phyloP scores from a whole-genome alignment of 805 yeast species.

The Teunomyces stri region DNA sequence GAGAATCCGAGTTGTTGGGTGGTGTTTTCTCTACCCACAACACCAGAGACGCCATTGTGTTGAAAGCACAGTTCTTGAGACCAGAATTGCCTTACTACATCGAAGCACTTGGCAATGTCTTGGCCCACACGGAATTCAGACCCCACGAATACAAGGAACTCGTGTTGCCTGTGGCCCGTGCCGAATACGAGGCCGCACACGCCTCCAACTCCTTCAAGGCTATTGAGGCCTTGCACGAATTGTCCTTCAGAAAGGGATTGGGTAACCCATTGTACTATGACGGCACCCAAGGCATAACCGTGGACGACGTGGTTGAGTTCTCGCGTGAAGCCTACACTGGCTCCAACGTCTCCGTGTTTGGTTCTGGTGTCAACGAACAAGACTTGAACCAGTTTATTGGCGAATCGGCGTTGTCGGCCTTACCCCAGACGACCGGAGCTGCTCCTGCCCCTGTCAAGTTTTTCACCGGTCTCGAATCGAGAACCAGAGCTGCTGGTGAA shows the following conservation, averaged over 20 bases:
- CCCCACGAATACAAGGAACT: slow-evolving; percentile 81
- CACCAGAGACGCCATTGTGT: slow-evolving; percentile 80
- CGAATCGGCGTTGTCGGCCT: slow-evolving; percentile 60
- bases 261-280: slow-evolving; percentile 81
- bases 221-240: slow-evolving; percentile 72
- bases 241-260: slow-evolving; percentile 82
- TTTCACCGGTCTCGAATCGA: slow-evolving; percentile 64
- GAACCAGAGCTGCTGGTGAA: slow-evolving; percentile 61
- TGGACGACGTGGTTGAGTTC: slow-evolving; percentile 64
- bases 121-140: slow-evolving; percentile 69
- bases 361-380: slow-evolving; percentile 66
- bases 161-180: slow-evolving; percentile 73
- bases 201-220: slow-evolving; percentile 58
- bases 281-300: slow-evolving; percentile 51
- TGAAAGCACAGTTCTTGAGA: slow-evolving; percentile 78
- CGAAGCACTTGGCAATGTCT: slow-evolving; percentile 73
- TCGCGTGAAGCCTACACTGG: slow-evolving; percentile 68
- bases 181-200: slow-evolving; percentile 56
- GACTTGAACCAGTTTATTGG: slow-evolving; percentile 68
- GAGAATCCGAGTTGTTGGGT: slow-evolving; percentile 93
- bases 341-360: slow-evolving; percentile 69
- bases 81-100: slow-evolving; percentile 91
- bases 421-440: slow-evolving; percentile 59
- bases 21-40: slow-evolving; percentile 69
- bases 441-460: slow-evolving; percentile 35